Base-by-base conservation (phyloP, 306 rosid genomes). In the Abrus pulchellus region DNA sequence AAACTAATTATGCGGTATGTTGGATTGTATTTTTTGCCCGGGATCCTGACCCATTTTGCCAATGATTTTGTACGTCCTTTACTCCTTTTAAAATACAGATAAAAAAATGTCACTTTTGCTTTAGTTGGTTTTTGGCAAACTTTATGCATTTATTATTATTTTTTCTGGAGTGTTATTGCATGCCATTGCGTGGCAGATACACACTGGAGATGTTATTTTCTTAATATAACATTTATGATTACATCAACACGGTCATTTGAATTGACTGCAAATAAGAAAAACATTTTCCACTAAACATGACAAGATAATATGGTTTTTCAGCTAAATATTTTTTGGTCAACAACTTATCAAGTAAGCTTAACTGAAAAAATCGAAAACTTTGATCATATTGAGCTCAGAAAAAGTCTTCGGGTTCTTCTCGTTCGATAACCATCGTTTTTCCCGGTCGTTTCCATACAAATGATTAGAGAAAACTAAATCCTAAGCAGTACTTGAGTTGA, bases 1-100 rank as follows among this genome's bases (percentile, higher is more conserved):
- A 20, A 20, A 20, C 20, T 38, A 75, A 64, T 78, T 64, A 50
- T 83, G 55, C 34, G 52, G 8, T 53, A 40, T 40, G 48, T 33
- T 44, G 55, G 28, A 60, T 50, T 6, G 10, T 30, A 3, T 9
- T 74, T 52, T 66, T 47, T 28, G 2, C 30, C 27, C 34, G 11
- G 64, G 38, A 36, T 65, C 29, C 61, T 9, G 2, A 13, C 40
- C 57, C 38, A 47, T 50, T 11, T 45, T 61, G 49, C 40, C 5
- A 0, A 52, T 40, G 36, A 57, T 65, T 43, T 50, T 80, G 28
- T 64, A 0, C n/a, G 36, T 48, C 33, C 1, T 76, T 80, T 47
- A 14, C 14, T 48, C 33, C 1, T 76, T 80, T 47, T 29, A 29
- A 52, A 20, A 34, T 54, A 63, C 20, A 8, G 27, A 43, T 36